Conservation (phyloP, 2,329 filamentous ascomycete genomes). For the Ilyonectria mors-panacis region DNA sequence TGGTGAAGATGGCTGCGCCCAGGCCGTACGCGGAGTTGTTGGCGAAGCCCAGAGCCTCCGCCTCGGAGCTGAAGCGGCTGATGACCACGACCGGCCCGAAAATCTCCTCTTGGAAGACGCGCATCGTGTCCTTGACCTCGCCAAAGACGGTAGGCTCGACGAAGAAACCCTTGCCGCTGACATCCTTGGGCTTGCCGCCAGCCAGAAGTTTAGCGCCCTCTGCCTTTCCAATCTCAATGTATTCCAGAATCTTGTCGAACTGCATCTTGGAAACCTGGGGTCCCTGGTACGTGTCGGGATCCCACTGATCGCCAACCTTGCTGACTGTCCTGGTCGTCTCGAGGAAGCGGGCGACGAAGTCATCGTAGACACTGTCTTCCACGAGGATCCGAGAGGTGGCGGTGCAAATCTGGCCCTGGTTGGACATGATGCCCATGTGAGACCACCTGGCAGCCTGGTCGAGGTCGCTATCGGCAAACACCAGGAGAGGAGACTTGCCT, state of each 20-base stretch:
- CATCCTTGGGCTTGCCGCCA: constrained; percentile 57
- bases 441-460: constrained; percentile 82
- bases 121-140: constrained; percentile 77
- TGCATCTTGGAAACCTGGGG: constrained; percentile 72
- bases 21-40: constrained; percentile 85
- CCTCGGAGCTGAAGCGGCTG: constrained; percentile 85
- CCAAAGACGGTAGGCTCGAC: constrained; percentile 90
- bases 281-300: constrained; percentile 55
- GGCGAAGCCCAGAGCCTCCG: constrained; percentile 79
- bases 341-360: constrained; percentile 84
- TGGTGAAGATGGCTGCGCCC: constrained; percentile 85
- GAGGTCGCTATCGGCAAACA: constrained; percentile 82
- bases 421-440: constrained; percentile 76
- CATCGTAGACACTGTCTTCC: constrained; percentile 86
- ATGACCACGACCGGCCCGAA: constrained; percentile 89
- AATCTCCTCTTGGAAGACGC: constrained; percentile 91
- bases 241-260: constrained; percentile 76
- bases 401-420: constrained; percentile 76
- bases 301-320: constrained; percentile 53
- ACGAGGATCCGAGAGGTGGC: constrained; percentile 87
- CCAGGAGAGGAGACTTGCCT: constrained; percentile 83
- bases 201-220: constrained; percentile 47
- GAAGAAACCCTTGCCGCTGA: constrained; percentile 85
- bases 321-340: constrained; percentile 72
- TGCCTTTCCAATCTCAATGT: constrained; percentile 61